Conservation (phyloP, 345 rosid genomes). For the Pelargonium nanum region DNA sequence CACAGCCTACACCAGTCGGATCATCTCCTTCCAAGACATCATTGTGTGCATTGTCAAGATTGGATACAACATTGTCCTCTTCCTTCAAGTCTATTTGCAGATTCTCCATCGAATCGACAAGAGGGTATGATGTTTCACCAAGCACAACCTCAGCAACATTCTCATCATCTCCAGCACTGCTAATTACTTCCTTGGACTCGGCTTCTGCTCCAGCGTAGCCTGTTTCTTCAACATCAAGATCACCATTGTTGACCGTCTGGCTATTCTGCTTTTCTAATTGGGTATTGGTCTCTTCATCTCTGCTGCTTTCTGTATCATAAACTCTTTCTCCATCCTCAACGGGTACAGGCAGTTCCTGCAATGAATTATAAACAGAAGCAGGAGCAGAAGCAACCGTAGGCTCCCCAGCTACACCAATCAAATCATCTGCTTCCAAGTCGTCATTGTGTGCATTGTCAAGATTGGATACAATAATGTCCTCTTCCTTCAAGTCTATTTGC, state of each 20-base stretch:
- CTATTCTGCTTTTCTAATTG: slow-evolving; percentile 37
- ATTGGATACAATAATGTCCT: slow-evolving; percentile 11
- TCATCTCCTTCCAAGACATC: no score
- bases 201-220: no score
- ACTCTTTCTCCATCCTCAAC: no score
- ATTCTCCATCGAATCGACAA: no score
- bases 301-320: background rate
- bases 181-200: slow-evolving; percentile 13
- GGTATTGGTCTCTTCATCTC: slow-evolving; percentile 11
- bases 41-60: no score
- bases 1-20: no score
- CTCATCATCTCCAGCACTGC: slow-evolving; percentile 10
- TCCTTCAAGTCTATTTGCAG: slow-evolving; percentile 11
- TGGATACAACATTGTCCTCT: no score
- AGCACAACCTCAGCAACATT: slow-evolving; percentile 10
- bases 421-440: no score
- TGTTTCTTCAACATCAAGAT: slow-evolving; percentile 15
- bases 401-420: no score
- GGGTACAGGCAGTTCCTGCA: background rate
- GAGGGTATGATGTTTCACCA: no score
- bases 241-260: slow-evolving; percentile 16
- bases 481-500: background rate
- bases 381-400: no score
- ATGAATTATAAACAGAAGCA: no score
- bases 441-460: slow-evolving; percentile 8